A percentile compares a stretch with the other conserved stretches of the same genome.
Evolutionary conservation across 148 eudicot species (phyloP).

Genomic region (Chenopodium formosanum): DNA sequence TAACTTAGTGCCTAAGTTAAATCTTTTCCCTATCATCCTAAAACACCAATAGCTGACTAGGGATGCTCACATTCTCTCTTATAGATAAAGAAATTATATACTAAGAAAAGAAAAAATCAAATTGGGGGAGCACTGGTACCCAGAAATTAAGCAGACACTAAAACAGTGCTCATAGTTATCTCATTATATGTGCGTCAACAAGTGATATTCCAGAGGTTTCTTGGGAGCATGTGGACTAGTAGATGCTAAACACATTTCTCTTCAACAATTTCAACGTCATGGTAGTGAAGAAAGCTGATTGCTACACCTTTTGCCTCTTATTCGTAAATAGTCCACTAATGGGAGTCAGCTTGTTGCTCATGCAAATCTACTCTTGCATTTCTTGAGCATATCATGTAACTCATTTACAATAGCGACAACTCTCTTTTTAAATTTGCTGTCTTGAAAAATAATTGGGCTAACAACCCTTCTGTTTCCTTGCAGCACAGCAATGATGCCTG

Average conservation of each 20-base stretch:
- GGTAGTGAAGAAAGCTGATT: background rate
- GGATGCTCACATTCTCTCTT: background rate
- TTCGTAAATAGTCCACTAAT: background rate
- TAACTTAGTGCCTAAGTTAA: background rate
- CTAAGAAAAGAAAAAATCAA: background rate
- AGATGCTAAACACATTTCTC: background rate
- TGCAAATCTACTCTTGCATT: background rate
- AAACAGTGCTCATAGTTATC: background rate
- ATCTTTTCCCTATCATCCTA: background rate
- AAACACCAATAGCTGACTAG: background rate
- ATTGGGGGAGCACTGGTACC: background rate
- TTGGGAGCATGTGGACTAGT: background rate
- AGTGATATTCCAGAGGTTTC: background rate
- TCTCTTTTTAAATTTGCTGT: too few relatives aligned
- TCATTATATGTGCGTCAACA: background rate
- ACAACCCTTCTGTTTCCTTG: conserved; percentile 30
- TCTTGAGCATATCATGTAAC: background rate
- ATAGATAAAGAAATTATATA: background rate
- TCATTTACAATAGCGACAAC: background rate
- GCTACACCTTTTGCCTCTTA: background rate
- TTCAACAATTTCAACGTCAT: background rate
- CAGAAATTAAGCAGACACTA: background rate
- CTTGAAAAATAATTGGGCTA: background rate
- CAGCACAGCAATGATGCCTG: conserved; percentile 87
- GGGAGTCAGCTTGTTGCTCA: background rate